Conservation (phyloP, 2,329 filamentous ascomycete species). For the Delphinella strobiligena region DNA sequence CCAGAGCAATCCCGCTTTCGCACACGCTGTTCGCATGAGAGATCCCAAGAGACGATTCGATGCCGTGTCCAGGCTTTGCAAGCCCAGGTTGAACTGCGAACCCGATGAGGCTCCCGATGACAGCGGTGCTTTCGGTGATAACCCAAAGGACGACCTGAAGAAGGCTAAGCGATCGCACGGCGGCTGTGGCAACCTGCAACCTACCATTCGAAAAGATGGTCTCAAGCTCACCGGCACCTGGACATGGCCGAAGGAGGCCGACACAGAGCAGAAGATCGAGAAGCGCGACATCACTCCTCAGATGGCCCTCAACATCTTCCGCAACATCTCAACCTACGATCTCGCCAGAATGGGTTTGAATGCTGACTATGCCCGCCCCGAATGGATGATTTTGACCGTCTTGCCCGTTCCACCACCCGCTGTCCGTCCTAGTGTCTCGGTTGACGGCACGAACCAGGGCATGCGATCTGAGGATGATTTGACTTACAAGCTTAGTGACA, state of each 20-base stretch:
- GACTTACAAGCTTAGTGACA: constrained; percentile 97
- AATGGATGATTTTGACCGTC: constrained; percentile 97
- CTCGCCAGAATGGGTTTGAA: constrained; percentile 82
- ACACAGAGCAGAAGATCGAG: constrained; percentile 66
- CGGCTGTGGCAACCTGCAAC: constrained; percentile 86
- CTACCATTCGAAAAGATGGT: constrained; percentile 75
- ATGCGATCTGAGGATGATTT: constrained; percentile 96
- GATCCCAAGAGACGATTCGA: constrained; percentile 94
- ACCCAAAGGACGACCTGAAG: constrained; percentile 42
- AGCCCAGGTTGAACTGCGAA: constrained; percentile 75
- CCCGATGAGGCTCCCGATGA: constrained; percentile 58
- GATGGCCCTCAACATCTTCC: constrained; percentile 75
- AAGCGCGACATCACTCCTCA: constrained; percentile 74
- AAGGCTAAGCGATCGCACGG: constrained; percentile 49
- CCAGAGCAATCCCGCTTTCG: constrained; percentile 75
- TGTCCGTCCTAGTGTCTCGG: constrained; percentile 91
- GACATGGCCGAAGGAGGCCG: constrained; percentile 58
- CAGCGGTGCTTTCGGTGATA: constrained; percentile 56
- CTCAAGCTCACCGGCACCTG: constrained; percentile 67
- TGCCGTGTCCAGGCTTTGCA: constrained; percentile 82
- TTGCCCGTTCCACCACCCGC: constrained; percentile 91
- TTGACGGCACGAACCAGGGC: constrained; percentile 86
- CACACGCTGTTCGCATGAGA: constrained; percentile 67
- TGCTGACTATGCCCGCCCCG: constrained; percentile 85
- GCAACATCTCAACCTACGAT: constrained; percentile 69